phyloP scores from a whole-genome alignment of 768 basidiomycete genomes.

The Lactarius hatsudake region DNA sequence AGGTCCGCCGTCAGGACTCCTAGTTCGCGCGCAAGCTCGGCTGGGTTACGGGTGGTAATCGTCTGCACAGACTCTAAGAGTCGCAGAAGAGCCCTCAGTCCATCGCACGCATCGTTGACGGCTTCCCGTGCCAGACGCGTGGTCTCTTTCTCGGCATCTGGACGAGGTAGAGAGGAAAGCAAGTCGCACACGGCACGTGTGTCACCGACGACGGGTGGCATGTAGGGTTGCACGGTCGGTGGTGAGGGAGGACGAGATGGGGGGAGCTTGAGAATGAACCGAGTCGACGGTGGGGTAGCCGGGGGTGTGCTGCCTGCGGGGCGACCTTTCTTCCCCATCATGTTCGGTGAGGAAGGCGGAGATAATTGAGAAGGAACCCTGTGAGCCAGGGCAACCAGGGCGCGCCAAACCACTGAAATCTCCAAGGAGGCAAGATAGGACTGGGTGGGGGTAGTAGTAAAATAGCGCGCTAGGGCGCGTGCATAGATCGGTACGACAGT shows the following conservation, averaged over 20 bases:
- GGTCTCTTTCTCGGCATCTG: conserved; percentile 45
- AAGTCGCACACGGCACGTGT: conserved; percentile 61
- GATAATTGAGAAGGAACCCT: conserved; percentile 44
- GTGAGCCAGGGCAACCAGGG: conserved; percentile 66
- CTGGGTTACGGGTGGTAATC: conserved; percentile 23
- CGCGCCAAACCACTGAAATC: conserved; percentile 73
- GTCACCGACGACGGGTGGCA: conserved; percentile 51
- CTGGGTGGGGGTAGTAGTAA: conserved; percentile 53
- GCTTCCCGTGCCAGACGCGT: conserved; percentile 70
- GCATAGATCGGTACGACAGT: conserved; percentile 60
- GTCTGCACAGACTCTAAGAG: conserved; percentile 48
- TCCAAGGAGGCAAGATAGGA: conserved; percentile 63
- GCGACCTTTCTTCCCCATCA: conserved; percentile 34
- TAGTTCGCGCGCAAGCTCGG: conserved; percentile 42
- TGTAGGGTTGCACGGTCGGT: conserved; percentile 35
- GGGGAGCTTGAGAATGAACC: conserved; percentile 65
- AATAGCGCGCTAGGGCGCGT: conserved; percentile 55
- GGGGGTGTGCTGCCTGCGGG: conserved; percentile 46
- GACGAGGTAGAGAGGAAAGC: conserved; percentile 58
- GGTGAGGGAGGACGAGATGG: conserved; percentile 69
- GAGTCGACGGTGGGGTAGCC: conserved; percentile 50
- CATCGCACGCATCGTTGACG: conserved; percentile 74
- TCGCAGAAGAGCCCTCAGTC: conserved; percentile 52
- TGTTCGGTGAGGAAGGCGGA: conserved; percentile 40
- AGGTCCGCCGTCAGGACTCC: conserved; percentile 57